phyloP scores from a whole-genome alignment of 306 rosid genomes.

The Astragalus membranaceus region DNA sequence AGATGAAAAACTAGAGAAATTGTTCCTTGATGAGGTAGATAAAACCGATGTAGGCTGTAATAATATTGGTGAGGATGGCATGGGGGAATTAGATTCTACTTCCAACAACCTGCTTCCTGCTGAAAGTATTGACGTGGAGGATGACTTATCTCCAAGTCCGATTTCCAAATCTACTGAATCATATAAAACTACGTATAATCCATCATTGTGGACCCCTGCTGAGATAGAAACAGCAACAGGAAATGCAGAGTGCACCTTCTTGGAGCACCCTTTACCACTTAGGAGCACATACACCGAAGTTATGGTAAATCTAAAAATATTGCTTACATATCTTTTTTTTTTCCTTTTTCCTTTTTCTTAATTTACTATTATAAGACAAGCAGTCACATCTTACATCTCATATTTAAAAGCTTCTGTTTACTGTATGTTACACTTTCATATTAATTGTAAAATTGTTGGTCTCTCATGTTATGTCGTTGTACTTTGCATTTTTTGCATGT shows the following conservation, averaged over 20 bases:
- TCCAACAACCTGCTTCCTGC: conserved; percentile 20
- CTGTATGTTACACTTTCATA: not conserved
- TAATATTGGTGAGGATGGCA: conserved; percentile 42
- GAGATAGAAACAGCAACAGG: conserved; percentile 86
- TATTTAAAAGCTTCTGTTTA: conserved; percentile 6
- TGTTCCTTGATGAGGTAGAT: conserved; percentile 37
- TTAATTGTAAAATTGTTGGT: conserved; percentile 1
- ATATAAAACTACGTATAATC: conserved; percentile 36
- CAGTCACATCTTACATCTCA: not conserved
- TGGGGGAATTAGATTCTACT: conserved; percentile 23
- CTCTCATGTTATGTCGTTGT: not conserved
- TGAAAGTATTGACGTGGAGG: conserved; percentile 28
- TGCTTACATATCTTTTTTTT: not conserved
- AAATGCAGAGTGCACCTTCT: conserved; percentile 48
- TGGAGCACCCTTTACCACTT: conserved; percentile 68
- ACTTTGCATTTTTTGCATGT: not conserved
- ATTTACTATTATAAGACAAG: not conserved
- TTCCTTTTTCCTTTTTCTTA: not conserved
- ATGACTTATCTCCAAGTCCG: conserved; percentile 26
- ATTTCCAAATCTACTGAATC: conserved; percentile 22
- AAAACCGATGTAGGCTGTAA: conserved; percentile 20
- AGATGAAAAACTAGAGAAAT: conserved; percentile 40
- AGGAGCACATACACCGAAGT: conserved; percentile 77
- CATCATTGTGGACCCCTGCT: conserved; percentile 74
- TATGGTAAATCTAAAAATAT: conserved; percentile 39